These are phyloP conservation scores for Physcomitrellopsis africana DNA, from an alignment of 225 moss, liverwort and hornwort species.

Conservation along the genomic window DNA sequence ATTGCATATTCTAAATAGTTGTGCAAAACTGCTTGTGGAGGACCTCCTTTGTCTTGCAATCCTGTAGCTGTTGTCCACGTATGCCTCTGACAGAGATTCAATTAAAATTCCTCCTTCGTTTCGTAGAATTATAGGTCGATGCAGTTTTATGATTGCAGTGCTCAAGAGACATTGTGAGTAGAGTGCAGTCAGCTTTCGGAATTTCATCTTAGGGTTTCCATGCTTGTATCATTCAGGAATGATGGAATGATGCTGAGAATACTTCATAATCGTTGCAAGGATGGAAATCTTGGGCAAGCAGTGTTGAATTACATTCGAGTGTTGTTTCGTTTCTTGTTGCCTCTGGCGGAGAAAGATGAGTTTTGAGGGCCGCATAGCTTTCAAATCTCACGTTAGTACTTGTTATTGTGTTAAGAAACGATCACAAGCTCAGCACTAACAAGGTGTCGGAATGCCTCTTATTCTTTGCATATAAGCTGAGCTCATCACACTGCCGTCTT, in stretches of 20 bases:
- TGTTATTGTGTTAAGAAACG: slow-evolving; percentile 64
- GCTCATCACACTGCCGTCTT: slow-evolving; percentile 54
- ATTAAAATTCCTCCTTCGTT: not conserved
- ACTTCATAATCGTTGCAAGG: slow-evolving; percentile 59
- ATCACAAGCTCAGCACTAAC: slow-evolving; percentile 52
- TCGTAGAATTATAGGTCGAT: slow-evolving; percentile 31
- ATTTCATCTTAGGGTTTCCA: slow-evolving; percentile 45
- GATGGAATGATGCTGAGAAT: slow-evolving; percentile 55
- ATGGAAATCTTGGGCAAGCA: slow-evolving; percentile 62
- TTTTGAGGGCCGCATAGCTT: slow-evolving; percentile 58
- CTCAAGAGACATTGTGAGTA: slow-evolving; percentile 44
- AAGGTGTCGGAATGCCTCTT: slow-evolving; percentile 68
- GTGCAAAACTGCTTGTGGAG: slow-evolving; percentile 4
- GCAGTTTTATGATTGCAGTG: slow-evolving; percentile 66
- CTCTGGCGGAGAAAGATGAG: slow-evolving; percentile 59
- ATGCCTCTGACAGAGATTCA: slow-evolving; percentile 7
- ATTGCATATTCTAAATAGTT: slow-evolving; percentile 13
- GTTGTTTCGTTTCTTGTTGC: slow-evolving; percentile 61
- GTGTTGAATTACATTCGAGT: slow-evolving; percentile 75
- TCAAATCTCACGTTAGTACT: slow-evolving; percentile 58
- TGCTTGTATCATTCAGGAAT: slow-evolving; percentile 51
- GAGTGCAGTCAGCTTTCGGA: slow-evolving; percentile 52
- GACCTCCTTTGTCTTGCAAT: not conserved
- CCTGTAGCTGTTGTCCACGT: not conserved
- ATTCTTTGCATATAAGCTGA: slow-evolving; percentile 69